phyloP scores from a whole-genome alignment of 179 eudicot genomes.

The Silene vulgaris region DNA sequence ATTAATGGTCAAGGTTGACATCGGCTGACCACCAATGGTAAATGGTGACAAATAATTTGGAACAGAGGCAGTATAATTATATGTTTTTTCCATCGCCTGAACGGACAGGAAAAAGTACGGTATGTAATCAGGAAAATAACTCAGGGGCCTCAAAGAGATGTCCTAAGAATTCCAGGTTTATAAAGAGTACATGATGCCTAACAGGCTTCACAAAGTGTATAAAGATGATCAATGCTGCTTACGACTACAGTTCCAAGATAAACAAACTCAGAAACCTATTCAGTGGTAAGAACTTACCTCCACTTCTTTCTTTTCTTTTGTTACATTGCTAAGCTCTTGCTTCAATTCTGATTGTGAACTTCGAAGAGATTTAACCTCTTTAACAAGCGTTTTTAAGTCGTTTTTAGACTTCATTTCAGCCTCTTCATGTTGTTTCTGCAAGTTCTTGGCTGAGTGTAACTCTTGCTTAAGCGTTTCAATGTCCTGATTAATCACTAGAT shows the following conservation, averaged over 20 bases:
- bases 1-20: background rate
- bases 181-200: background rate
- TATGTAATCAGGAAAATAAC: background rate
- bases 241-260: background rate
- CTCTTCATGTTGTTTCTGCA: conserved; percentile 58
- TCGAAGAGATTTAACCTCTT: conserved; percentile 79
- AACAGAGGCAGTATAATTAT: background rate
- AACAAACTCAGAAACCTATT: background rate
- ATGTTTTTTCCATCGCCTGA: background rate
- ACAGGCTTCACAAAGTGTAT: background rate
- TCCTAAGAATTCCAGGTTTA: background rate
- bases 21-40: background rate
- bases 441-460: conserved; percentile 50
- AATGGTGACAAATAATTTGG: background rate
- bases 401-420: conserved; percentile 67
- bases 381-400: conserved; percentile 72
- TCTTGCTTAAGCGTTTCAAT: conserved; percentile 58
- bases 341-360: conserved; percentile 66
- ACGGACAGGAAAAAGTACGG: background rate
- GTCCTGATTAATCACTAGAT: conserved; percentile 41
- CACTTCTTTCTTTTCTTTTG: conserved; percentile 53
- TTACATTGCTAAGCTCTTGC: conserved; percentile 62
- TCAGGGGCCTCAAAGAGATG: background rate
- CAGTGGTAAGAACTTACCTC: conserved; percentile 46
- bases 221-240: background rate